phyloP scores from a whole-genome alignment of 2,329 filamentous ascomycete genomes.

The Diaporthe vexans region DNA sequence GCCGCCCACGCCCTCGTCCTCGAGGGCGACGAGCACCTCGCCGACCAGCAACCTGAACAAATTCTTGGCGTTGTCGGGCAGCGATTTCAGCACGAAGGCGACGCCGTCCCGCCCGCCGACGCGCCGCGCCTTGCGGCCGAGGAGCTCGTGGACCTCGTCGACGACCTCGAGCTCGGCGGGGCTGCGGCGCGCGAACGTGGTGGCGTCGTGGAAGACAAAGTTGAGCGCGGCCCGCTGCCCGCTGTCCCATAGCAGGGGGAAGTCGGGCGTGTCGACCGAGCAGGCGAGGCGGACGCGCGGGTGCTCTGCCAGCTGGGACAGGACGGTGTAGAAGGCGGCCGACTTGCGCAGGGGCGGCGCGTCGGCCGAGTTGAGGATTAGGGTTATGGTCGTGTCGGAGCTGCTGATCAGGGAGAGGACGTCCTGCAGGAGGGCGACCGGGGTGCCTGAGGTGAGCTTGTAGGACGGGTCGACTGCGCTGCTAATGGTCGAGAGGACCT shows the following conservation, averaged over 20 bases:
- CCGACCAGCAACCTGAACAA: constrained; percentile 88
- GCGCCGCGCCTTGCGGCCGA: constrained; percentile 84
- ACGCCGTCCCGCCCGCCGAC: constrained; percentile 93
- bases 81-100: constrained; percentile 87
- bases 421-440: constrained; percentile 76
- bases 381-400: constrained; percentile 66
- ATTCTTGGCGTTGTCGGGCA: constrained; percentile 92
- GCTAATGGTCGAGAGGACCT: constrained; percentile 78
- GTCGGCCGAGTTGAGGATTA: constrained; percentile 91
- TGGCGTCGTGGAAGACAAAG: constrained; percentile 94
- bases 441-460: constrained; percentile 71
- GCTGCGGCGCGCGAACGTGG: constrained; percentile 82
- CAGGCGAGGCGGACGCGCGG: constrained; percentile 80
- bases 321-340: constrained; percentile 74
- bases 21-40: constrained; percentile 82
- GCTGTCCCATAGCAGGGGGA: constrained; percentile 90
- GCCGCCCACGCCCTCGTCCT: constrained; percentile 66
- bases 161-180: constrained; percentile 84
- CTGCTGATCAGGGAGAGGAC: constrained; percentile 73
- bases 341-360: constrained; percentile 80
- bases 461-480: constrained; percentile 68
- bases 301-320: constrained; percentile 83
- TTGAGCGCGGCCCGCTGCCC: constrained; percentile 85
- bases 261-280: constrained; percentile 90
- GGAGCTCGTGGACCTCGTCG: constrained; percentile 88